Conservation (phyloP, 768 basidiomycete genomes). For the Lanmaoa rubissima region DNA sequence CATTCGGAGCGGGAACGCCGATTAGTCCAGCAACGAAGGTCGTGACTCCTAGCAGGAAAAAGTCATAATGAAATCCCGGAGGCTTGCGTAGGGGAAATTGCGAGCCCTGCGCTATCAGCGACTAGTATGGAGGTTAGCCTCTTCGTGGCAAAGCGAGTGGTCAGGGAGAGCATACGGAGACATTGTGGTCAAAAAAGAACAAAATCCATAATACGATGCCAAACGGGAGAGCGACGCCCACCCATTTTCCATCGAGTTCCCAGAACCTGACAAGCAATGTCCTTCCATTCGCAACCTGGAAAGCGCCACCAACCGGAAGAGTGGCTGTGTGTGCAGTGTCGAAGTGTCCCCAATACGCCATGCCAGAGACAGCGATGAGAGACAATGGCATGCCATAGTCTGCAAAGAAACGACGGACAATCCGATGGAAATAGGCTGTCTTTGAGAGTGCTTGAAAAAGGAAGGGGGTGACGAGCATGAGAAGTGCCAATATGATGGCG, state of each 20-base stretch:
- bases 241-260: constrained; percentile 86
- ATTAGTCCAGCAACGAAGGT: constrained; percentile 88
- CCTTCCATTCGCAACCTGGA: constrained; percentile 67
- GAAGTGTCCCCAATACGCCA: constrained; percentile 88
- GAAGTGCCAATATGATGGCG: constrained; percentile 67
- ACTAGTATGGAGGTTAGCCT: constrained; percentile 43
- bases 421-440: constrained; percentile 67
- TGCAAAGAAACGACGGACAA: constrained; percentile 70
- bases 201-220: constrained; percentile 86
- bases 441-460: constrained; percentile 66
- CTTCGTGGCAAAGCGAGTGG: neutral
- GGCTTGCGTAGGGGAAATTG: constrained; percentile 90
- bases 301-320: constrained; percentile 66
- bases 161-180: constrained; percentile 53
- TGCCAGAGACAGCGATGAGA: constrained; percentile 66
- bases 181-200: constrained; percentile 95
- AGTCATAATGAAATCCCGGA: constrained; percentile 83
- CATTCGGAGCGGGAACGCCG: constrained; percentile 85
- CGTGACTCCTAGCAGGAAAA: constrained; percentile 86
- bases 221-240: constrained; percentile 86
- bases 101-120: constrained; percentile 87
- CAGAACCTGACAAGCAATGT: constrained; percentile 88
- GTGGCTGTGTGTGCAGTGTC: constrained; percentile 57
- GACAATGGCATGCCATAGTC: constrained; percentile 94
- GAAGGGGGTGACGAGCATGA: constrained; percentile 76